Percentiles rank a stretch among this genome's conserved stretches.
Conservation (phyloP, 1,284 basidiomycete genomes). For the Fomitopsis schrenkii region DNA sequence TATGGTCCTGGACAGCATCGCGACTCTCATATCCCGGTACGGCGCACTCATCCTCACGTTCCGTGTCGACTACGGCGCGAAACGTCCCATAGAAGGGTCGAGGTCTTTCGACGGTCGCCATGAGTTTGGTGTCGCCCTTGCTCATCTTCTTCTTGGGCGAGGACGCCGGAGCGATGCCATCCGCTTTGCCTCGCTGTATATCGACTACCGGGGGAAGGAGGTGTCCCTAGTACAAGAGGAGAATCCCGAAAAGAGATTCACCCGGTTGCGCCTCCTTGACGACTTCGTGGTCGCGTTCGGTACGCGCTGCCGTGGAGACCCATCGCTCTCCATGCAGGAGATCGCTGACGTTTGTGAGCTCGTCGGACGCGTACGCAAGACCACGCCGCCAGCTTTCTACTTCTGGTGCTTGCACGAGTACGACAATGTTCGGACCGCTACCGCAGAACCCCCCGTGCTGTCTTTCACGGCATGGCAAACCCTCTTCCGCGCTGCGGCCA, state of each 20-base stretch:
- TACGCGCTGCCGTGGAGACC: not conserved
- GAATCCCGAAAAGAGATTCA: not conserved
- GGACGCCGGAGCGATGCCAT: not conserved
- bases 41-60: not conserved
- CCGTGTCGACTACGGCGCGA: too few species aligned
- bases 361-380: too few species aligned
- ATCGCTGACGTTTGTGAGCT: not conserved
- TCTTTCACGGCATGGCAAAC: slow-evolving; percentile 25
- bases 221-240: not conserved
- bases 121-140: not conserved
- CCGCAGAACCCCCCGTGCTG: slow-evolving; percentile 9
- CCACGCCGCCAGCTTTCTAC: not conserved
- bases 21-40: slow-evolving; percentile 17
- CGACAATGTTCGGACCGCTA: not conserved
- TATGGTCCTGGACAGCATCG: slow-evolving; percentile 26
- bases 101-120: not conserved
- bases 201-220: not conserved
- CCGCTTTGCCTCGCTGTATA: not conserved
- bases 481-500: slow-evolving; percentile 21
- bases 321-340: not conserved
- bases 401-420: not conserved
- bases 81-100: too few species aligned
- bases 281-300: not conserved
- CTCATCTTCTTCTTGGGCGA: not conserved
- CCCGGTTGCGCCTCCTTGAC: too few species aligned